Base-by-base conservation (phyloP, 306 rosid genomes). In the Abrus pulchellus region DNA sequence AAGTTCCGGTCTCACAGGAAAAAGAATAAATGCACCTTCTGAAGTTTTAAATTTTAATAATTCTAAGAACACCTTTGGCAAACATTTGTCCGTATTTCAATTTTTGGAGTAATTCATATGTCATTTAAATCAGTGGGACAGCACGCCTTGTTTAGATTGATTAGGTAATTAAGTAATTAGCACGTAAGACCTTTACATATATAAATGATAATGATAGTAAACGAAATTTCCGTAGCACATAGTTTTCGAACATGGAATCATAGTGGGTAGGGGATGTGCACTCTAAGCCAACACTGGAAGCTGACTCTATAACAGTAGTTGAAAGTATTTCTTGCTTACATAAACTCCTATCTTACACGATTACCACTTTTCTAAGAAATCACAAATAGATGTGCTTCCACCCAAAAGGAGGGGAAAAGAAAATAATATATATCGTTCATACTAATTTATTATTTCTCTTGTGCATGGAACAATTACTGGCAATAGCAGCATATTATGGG, bases 101-200 rank as follows among this genome's bases (percentile, higher is more conserved):
- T 8, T 43, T 33, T 44, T 43, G 70, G 53, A 38, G 27, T 14
- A 63, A 44, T 27, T 72, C 40, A 27, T 29, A n/a, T 41, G 54
- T 11, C 65, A 13, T 67, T 57, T 36, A 36, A 61, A 70, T 82
- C 33, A 13, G 74, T 49, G 82, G 72, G 74, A 76, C 78, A 59
- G 49, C 32, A 47, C 30, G 38, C 47, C 12, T 32, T 41, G 13
- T 34, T 47, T 63, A 30, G 44, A 13, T 77, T 30, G 36, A 52
- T 45, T 70, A 34, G 38, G 67, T 66, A 40, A 44, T 44, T 44
- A 5, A 56, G 63, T 55, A 47, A 34, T 44, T 54, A 72, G 36
- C 30, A 75, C 59, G 78, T 14, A 70, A 83, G 11, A 60, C 7
- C 27, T 30, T 20, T 20, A 33, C 9, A 61, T 61, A 11, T 30